Evolutionary conservation across 352 stramenopile species (phyloP), one percentile per base, ranked within the genome.

Genomic region (Aphanomyces euteiches): DNA sequence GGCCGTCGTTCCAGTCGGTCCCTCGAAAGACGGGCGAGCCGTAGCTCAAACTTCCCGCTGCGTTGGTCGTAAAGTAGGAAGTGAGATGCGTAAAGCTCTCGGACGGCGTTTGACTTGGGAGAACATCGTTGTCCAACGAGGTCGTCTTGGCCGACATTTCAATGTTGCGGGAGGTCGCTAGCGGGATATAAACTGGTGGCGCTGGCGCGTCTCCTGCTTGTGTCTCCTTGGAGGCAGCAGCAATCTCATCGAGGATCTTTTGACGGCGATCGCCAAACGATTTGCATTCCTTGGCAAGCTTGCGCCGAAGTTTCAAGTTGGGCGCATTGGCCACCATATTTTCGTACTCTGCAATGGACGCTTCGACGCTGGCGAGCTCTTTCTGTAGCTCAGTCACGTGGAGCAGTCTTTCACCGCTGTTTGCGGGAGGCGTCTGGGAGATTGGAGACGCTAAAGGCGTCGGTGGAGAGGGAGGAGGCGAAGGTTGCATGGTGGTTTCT

Each of bases 301-400:
- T 7, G 4, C 59, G 59, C 15, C 59, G 59, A 10, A 67, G 43
- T 54, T 67, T 66, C 21, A 57, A 57, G 59, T 67, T 54, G 47
- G 41, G 41, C n/a, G 17, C 59, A 3, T 53, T 17, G 19, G 59
- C 43, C 19, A 56, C 10, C n/a, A 67, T 56, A 6, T 1, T 5
- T 13, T 28, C 43, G 43, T 67, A 67, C 17, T 67, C 40, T 41
- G 19, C 39, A 36, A 67, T 67, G 2, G 39, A 54, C n/a, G 41
- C 21, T 17, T 67, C 59, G 17, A 67, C 38, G 19, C 41, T 34
- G 6, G 43, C 59, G 12, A 67, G 43, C 38, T 67, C 59, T 10
- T 41, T 34, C 10, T 56, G 8, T 7, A 41, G n/a, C 15, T 21
- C 38, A 34, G 37, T 21, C 3, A 13, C 34, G 57, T 19, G 21